Conservation (phyloP, 2,329 filamentous ascomycete species). For the Fusarium udum region DNA sequence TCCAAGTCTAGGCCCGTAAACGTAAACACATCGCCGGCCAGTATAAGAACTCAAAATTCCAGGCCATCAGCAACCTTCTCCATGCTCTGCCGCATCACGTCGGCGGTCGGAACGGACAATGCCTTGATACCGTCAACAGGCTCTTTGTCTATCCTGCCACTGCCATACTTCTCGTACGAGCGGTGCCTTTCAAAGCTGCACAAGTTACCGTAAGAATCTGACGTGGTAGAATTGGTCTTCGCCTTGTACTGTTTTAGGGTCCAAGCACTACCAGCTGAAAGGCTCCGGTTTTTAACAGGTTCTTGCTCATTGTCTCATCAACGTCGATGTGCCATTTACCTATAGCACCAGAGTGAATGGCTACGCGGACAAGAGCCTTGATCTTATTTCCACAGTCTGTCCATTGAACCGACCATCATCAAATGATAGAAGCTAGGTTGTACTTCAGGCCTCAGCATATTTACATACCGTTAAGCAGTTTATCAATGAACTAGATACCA, state of each 20-base stretch:
- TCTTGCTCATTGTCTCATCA: background rate
- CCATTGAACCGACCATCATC: background rate
- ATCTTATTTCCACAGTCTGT: background rate
- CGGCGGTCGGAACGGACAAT: background rate
- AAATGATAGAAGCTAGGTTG: background rate
- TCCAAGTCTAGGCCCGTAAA: too few species aligned
- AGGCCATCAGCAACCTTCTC: background rate
- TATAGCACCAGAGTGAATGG: background rate
- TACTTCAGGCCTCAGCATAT: background rate
- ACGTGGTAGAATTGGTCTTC: background rate
- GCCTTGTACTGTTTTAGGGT: background rate
- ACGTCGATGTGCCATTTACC: background rate
- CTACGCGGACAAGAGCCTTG: background rate
- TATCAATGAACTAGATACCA: too few species aligned
- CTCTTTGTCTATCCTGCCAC: background rate
- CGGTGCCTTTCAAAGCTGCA: background rate
- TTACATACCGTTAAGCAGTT: background rate
- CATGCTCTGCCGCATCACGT: too few species aligned
- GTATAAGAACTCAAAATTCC: too few species aligned
- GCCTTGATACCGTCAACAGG: background rate
- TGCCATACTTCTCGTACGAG: background rate
- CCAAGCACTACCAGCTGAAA: background rate
- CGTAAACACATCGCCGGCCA: too few species aligned
- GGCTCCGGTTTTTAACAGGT: background rate
- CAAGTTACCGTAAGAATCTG: too few species aligned